These are phyloP conservation scores for Kodamaea laetipori DNA, from an alignment of 805 yeast genomes.

Conservation along the genomic window DNA sequence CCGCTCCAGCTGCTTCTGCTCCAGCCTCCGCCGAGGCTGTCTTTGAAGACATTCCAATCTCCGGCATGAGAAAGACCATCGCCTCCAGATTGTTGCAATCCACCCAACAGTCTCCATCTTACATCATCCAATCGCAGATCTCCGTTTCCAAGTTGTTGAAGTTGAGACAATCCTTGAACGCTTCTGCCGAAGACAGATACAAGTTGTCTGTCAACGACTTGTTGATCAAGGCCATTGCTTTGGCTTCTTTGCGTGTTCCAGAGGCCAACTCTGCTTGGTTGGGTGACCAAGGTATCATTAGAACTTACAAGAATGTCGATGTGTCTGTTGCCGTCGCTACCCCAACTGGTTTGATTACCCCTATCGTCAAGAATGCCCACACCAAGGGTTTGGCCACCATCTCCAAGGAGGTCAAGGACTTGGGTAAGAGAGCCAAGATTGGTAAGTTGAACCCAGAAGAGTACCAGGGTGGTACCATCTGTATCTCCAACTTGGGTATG, in stretches of 20 bases:
- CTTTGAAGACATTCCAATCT: constrained; percentile 81
- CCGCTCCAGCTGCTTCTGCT: constrained; percentile 48
- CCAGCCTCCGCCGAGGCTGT: constrained; percentile 53
- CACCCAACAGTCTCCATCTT: constrained; percentile 85
- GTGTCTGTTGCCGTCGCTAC: constrained; percentile 99
- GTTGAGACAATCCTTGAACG: constrained; percentile 87
- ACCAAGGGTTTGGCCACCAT: constrained; percentile 81
- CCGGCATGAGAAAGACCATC: constrained; percentile 92
- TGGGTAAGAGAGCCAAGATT: constrained; percentile 94
- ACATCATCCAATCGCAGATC: constrained; percentile 84
- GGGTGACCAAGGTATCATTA: constrained; percentile 82
- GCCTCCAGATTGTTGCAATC: constrained; percentile 87
- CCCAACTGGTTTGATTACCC: constrained; percentile 95
- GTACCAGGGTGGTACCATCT: constrained; percentile 98
- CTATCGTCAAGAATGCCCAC: constrained; percentile 88
- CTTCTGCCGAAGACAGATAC: constrained; percentile 81
- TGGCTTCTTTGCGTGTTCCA: constrained; percentile 88
- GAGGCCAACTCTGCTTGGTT: constrained; percentile 94
- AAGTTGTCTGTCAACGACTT: constrained; percentile 93
- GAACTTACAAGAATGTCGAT: constrained; percentile 90
- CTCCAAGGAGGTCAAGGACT: constrained; percentile 82
- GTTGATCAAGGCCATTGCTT: constrained; percentile 90
- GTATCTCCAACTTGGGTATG: constrained; percentile 99
- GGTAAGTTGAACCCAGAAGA: constrained; percentile 94
- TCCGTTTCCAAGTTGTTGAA: constrained; percentile 89